A percentile compares a stretch with the other conserved stretches of the same genome.
Evolutionary conservation across 169 alveolate species (phyloP).

Genomic region (Fabrea salina): DNA sequence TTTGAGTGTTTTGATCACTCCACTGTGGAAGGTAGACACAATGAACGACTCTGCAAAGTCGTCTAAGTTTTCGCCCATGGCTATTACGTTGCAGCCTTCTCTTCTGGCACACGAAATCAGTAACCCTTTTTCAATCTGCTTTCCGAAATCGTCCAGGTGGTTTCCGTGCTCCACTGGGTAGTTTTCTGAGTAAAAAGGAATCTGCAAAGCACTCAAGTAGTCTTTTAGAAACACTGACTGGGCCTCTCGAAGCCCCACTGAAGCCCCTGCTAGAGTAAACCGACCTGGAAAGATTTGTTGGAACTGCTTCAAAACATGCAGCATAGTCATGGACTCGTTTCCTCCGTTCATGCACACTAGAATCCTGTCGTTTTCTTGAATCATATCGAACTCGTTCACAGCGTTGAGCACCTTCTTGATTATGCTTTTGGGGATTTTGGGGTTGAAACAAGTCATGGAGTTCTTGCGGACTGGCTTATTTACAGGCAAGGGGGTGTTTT

Average conservation of each 20-base stretch:
- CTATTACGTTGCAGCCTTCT: slow-evolving; percentile 87
- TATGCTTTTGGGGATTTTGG: slow-evolving; percentile 30
- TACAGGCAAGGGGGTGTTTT: not conserved
- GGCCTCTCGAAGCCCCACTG: slow-evolving; percentile 90
- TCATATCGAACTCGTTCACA: slow-evolving; percentile 85
- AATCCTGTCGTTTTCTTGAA: slow-evolving; percentile 85
- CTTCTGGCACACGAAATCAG: slow-evolving; percentile 86
- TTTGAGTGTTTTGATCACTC: slow-evolving; percentile 90
- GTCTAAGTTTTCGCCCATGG: slow-evolving; percentile 92
- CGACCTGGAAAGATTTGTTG: slow-evolving; percentile 77
- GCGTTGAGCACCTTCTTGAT: slow-evolving; percentile 81
- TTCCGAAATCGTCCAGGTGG: slow-evolving; percentile 89
- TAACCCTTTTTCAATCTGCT: slow-evolving; percentile 93
- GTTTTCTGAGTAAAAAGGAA: slow-evolving; percentile 83
- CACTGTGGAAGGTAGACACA: slow-evolving; percentile 90
- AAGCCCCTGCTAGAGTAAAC: slow-evolving; percentile 85
- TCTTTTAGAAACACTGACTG: slow-evolving; percentile 85
- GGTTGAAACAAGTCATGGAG: not conserved
- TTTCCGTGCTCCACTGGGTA: slow-evolving; percentile 76
- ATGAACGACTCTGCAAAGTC: slow-evolving; percentile 92
- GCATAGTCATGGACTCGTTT: slow-evolving; percentile 88
- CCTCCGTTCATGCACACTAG: slow-evolving; percentile 93
- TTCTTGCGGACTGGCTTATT: not conserved
- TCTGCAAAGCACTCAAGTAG: slow-evolving; percentile 74
- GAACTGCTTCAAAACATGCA: slow-evolving; percentile 75